phyloP scores from a whole-genome alignment of 208 protist species.

The Acanthamoeba quina region DNA sequence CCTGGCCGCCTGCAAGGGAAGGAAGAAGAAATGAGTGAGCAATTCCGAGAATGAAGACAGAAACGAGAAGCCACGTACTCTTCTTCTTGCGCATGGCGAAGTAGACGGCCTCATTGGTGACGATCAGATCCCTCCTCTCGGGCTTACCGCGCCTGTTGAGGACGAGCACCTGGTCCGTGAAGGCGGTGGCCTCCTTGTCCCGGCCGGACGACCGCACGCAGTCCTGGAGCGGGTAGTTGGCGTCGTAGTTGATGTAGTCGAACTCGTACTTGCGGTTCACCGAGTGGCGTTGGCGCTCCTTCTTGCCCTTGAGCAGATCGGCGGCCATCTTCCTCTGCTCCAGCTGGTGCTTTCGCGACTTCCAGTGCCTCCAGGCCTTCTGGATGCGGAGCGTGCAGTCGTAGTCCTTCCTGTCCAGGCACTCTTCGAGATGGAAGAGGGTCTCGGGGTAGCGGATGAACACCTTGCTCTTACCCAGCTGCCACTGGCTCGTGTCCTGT shows the following conservation, averaged over 20 bases:
- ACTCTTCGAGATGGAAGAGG: conserved; percentile 83
- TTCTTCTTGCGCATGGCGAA: conserved; percentile 72
- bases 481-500: conserved; percentile 88
- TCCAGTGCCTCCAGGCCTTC: conserved; percentile 82
- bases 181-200: conserved; percentile 83
- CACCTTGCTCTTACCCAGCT: conserved; percentile 95
- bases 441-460: conserved; percentile 96
- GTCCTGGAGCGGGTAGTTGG: conserved; percentile 83
- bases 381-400: conserved; percentile 84
- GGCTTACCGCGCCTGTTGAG: conserved; percentile 71
- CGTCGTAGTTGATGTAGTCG: conserved; percentile 88
- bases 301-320: conserved; percentile 85
- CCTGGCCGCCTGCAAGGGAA: not conserved
- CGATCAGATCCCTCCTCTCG: conserved; percentile 77
- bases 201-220: not conserved
- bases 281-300: conserved; percentile 84
- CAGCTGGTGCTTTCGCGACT: conserved; percentile 83
- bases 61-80: not conserved
- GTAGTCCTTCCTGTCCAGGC: conserved; percentile 82
- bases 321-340: conserved; percentile 84
- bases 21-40: not conserved
- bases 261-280: conserved; percentile 85
- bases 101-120: conserved; percentile 79
- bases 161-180: conserved; percentile 76
- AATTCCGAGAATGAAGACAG: not conserved